phyloP scores from a whole-genome alignment of 2,329 filamentous ascomycete genomes.

The Aurifilum marmelostoma region DNA sequence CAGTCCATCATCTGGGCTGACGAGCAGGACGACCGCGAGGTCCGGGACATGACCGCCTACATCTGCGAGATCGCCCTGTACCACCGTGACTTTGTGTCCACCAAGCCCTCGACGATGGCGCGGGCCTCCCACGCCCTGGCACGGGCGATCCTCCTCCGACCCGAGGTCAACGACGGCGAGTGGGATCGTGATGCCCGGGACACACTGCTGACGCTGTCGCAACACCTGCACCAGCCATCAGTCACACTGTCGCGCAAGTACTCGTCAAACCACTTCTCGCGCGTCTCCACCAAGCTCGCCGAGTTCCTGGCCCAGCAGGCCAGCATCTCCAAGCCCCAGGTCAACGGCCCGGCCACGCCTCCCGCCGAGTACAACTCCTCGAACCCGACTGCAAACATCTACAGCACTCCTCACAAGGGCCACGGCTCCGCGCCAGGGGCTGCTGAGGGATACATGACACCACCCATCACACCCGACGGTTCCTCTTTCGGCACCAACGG shows the following conservation, averaged over 20 bases:
- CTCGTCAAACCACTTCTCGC: slow-evolving; percentile 55
- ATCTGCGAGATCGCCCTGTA: slow-evolving; percentile 94
- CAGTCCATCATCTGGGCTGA: slow-evolving; percentile 84
- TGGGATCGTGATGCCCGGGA: slow-evolving; percentile 76
- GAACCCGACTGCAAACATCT: slow-evolving; percentile 62
- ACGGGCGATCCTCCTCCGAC: slow-evolving; percentile 79
- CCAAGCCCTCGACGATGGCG: slow-evolving; percentile 87
- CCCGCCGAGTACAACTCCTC: slow-evolving; percentile 54
- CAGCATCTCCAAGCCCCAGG: slow-evolving; percentile 53
- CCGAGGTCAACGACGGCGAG: slow-evolving; percentile 74
- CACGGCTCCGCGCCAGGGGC: slow-evolving; percentile 64
- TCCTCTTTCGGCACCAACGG: slow-evolving; percentile 54
- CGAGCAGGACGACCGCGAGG: slow-evolving; percentile 76
- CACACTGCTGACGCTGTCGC: slow-evolving; percentile 63
- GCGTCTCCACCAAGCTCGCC: slow-evolving; percentile 58
- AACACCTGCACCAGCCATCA: slow-evolving; percentile 62
- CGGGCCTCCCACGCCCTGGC: slow-evolving; percentile 84
- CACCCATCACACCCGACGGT: slow-evolving; percentile 81
- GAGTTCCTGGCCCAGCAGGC: slow-evolving; percentile 65
- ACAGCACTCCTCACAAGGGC: slow-evolving; percentile 79
- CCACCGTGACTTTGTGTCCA: slow-evolving; percentile 95
- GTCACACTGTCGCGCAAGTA: slow-evolving; percentile 63
- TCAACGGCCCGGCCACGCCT: slow-evolving; percentile 60
- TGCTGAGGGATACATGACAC: slow-evolving; percentile 78
- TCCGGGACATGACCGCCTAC: slow-evolving; percentile 94